Percentiles rank a stretch among this genome's conserved stretches.
phyloP scores from a whole-genome alignment of 257 asterid genomes.

The Capsicum pubescens region DNA sequence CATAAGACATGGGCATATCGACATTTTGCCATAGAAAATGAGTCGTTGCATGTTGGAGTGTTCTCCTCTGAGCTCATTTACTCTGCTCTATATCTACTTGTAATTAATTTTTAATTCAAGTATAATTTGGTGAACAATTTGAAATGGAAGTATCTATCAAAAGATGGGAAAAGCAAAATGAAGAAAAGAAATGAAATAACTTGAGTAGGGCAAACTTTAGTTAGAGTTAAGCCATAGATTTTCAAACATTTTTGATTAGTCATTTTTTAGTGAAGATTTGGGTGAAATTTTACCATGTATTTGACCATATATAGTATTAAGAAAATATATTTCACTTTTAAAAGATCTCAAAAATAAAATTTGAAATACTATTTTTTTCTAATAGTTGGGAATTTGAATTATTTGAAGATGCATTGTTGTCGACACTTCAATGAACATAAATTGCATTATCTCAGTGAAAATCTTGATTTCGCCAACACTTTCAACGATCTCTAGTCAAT shows the following conservation, averaged over 20 bases:
- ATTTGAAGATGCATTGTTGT: not conserved
- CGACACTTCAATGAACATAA: not conserved
- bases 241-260: too few relatives aligned
- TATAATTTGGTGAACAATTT: not conserved
- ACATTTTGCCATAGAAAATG: constrained; percentile 49
- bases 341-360: too few relatives aligned
- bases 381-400: too few relatives aligned
- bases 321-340: too few relatives aligned
- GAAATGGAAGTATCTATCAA: not conserved
- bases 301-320: too few relatives aligned
- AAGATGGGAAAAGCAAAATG: not conserved
- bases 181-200: not conserved
- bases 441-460: not conserved
- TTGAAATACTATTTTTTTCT: too few relatives aligned
- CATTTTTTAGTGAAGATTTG: too few relatives aligned
- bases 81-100: constrained; percentile 22
- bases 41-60: constrained; percentile 62
- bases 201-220: not conserved
- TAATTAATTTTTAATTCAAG: not conserved
- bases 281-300: too few relatives aligned
- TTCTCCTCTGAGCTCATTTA: constrained; percentile 39
- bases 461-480: rapidly evolving
- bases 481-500: not conserved
- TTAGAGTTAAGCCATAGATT: too few relatives aligned
- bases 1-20: constrained; percentile 56